Evolutionary conservation across 148 eudicot species (phyloP), one percentile per base, ranked within the genome.

Genomic region (Dysphania ambrosioides): DNA sequence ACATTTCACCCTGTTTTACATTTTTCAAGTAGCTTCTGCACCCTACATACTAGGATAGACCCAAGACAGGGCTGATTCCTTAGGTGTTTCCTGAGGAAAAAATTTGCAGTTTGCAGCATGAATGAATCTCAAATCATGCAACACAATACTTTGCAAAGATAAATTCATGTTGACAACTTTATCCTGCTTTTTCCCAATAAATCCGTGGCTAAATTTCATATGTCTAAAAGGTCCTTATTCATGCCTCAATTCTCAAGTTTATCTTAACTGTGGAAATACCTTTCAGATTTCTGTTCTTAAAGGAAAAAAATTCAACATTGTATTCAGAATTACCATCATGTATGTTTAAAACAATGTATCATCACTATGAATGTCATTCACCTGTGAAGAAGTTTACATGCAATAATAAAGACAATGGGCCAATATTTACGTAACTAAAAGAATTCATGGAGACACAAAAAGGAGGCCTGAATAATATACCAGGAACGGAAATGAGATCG

Each of bases 401-500:
- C 32, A 27, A 26, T 1, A 1, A 59, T 26, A 32, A 59, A 26
- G 30, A 58, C 32, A 27, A 59, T 27, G 16, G 4, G 32, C 5
- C 90, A 92, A 65, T 95, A 76, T 92, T 8, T 8, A 8, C 5
- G 1, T 23, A 62, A 32, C 63, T 18, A 56, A 47, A 29, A 38
- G 34, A 21, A 49, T 8, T 66, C 23, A 68, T 34, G 47, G 42
- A 58, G 19, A 9, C 18, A 53, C 58, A 60, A 15, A 53, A 1
- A 31, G 49, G 21, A 36, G 53, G 18, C 38, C 6, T 56, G 40
- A 68, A 30, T 10, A 38, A 72, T 81, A 71, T 90, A 95, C 99
- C 99, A 73, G 96, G 91, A 76, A 95, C 90, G 72, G 96, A 88
- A 77, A 95, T 95, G 72, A 92, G 93, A 77, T 95, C 99, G 49